Percentiles rank a stretch among this genome's conserved stretches.
Evolutionary conservation across 2,329 filamentous ascomycete species (phyloP).

Genomic region (Fusarium haematococcum): DNA sequence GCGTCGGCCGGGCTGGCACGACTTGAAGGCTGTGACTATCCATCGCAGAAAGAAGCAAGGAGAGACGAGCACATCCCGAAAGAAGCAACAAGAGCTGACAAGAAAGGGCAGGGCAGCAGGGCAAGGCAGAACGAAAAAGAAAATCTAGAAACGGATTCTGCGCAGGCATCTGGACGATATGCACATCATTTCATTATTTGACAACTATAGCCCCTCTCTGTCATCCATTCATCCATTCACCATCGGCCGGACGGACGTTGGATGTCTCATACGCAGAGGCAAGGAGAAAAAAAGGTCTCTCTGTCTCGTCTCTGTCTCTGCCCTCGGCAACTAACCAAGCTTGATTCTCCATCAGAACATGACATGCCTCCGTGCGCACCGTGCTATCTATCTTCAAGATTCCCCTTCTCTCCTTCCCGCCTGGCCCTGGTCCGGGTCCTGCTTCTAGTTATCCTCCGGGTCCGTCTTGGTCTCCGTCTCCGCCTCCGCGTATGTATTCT

Average conservation of each 20-base stretch:
- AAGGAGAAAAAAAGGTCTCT: background rate
- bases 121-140: background rate
- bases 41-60: background rate
- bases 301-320: background rate
- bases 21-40: background rate
- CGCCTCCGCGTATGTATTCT: background rate
- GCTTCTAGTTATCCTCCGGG: background rate
- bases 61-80: background rate
- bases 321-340: background rate
- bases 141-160: slow-evolving; percentile 15
- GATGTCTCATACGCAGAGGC: background rate
- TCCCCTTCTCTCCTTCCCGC: slow-evolving; percentile 1
- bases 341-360: background rate
- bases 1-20: background rate
- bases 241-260: background rate
- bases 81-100: slow-evolving; percentile 2
- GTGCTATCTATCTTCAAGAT: background rate
- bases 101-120: background rate
- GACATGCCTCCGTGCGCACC: background rate
- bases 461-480: background rate
- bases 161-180: background rate
- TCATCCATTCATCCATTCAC: background rate
- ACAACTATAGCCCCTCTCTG: background rate
- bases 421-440: background rate
- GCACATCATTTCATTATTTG: slow-evolving; percentile 2